Conservation (phyloP, 805 yeast genomes). For the Wickerhamomyces mucosus region DNA sequence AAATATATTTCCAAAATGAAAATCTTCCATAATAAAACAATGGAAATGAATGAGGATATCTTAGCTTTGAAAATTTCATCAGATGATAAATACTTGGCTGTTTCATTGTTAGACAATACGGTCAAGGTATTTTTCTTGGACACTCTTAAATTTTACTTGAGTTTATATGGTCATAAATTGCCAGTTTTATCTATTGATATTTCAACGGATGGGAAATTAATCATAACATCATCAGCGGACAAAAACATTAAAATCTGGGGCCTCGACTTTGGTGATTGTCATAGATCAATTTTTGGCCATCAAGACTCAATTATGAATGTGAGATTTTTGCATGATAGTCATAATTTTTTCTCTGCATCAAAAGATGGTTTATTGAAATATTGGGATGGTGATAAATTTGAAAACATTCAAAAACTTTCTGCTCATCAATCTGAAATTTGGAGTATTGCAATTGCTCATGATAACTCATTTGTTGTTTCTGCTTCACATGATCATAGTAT, state of each 20-base stretch:
- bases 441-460: slow-evolving; percentile 71
- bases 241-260: slow-evolving; percentile 99
- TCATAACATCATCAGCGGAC: slow-evolving; percentile 93
- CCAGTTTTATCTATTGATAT: slow-evolving; percentile 93
- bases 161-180: slow-evolving; percentile 90
- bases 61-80: slow-evolving; percentile 73
- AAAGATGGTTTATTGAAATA: slow-evolving; percentile 86
- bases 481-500: slow-evolving; percentile 91
- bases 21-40: slow-evolving; percentile 64
- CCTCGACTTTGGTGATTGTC: slow-evolving; percentile 97
- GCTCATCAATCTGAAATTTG: slow-evolving; percentile 93
- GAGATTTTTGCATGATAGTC: slow-evolving; percentile 72
- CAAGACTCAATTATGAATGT: slow-evolving; percentile 93
- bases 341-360: slow-evolving; percentile 81
- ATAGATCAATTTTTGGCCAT: slow-evolving; percentile 91
- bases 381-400: slow-evolving; percentile 99
- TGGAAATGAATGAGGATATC: slow-evolving; percentile 83
- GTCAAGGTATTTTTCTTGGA: slow-evolving; percentile 89
- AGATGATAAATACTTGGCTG: slow-evolving; percentile 67
- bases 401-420: slow-evolving; percentile 76
- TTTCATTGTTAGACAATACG: slow-evolving; percentile 85
- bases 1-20: slow-evolving; percentile 42
- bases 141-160: slow-evolving; percentile 76
- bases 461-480: slow-evolving; percentile 65
- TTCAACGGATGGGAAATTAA: slow-evolving; percentile 76